Percentiles rank a stretch among this genome's conserved stretches.
These are phyloP conservation scores for Cicer chorassanicum DNA, from an alignment of 306 rosid species.

Conservation along the genomic window DNA sequence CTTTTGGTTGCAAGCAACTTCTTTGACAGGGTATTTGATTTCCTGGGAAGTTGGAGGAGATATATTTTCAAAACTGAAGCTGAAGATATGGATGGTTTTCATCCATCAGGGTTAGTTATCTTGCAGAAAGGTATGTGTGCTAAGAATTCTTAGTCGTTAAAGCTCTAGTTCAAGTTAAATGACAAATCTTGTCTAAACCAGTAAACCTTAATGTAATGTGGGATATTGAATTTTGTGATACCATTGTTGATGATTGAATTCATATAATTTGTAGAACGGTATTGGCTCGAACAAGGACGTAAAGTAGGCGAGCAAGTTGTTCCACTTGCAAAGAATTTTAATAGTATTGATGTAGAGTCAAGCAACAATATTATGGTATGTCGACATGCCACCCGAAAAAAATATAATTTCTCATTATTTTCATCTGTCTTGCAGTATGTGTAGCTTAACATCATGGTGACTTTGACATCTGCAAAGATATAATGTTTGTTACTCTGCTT, in stretches of 20 bases:
- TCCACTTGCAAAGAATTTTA: conserved; percentile 88
- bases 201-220: conserved; percentile 9
- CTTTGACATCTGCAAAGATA: conserved; percentile 32
- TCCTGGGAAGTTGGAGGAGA: conserved; percentile 91
- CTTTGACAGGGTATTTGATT: conserved; percentile 76
- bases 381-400: not conserved
- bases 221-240: conserved; percentile 30
- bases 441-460: not conserved
- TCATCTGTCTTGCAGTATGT: conserved; percentile 4
- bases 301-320: conserved; percentile 90
- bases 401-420: conserved; percentile 1
- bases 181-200: conserved; percentile 14
- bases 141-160: conserved; percentile 19
- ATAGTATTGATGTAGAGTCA: conserved; percentile 64
- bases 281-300: conserved; percentile 90
- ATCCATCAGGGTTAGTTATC: conserved; percentile 91
- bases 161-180: conserved; percentile 13
- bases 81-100: conserved; percentile 91
- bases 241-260: conserved; percentile 28
- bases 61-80: conserved; percentile 80
- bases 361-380: conserved; percentile 67
- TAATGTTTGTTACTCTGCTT: not conserved
- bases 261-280: conserved; percentile 64
- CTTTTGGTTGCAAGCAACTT: conserved; percentile 90
- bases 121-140: conserved; percentile 77